These are phyloP conservation scores for Daedaleopsis nitida DNA, from an alignment of 768 basidiomycete species.

Conservation along the genomic window DNA sequence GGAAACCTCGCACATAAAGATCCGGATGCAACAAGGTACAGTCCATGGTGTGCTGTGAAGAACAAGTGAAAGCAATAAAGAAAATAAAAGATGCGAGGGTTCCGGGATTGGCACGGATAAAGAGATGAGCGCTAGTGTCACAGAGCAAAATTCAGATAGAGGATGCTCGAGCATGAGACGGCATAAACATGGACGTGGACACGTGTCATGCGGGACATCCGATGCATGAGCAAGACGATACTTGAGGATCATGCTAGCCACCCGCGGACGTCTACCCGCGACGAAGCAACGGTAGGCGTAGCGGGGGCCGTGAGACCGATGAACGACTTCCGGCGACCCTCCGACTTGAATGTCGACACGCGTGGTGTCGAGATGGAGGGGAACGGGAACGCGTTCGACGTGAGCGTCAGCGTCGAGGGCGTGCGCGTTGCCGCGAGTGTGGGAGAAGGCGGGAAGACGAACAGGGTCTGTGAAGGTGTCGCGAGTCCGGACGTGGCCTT, in stretches of 20 bases:
- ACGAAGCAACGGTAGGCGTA: slow-evolving; percentile 80
- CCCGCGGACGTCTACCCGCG: slow-evolving; percentile 83
- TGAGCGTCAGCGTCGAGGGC: slow-evolving; percentile 82
- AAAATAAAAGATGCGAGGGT: slow-evolving; percentile 11
- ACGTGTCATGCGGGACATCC: slow-evolving; percentile 14
- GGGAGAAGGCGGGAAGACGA: slow-evolving; percentile 85
- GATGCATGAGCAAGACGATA: slow-evolving; percentile 36
- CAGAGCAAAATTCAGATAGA: not conserved
- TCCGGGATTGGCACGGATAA: slow-evolving; percentile 20
- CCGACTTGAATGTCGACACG: slow-evolving; percentile 64
- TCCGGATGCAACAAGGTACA: slow-evolving; percentile 2
- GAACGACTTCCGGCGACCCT: slow-evolving; percentile 72
- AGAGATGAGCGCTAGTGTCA: not conserved
- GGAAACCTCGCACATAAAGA: slow-evolving; percentile 22
- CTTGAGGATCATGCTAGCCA: slow-evolving; percentile 40
- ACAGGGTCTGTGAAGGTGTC: slow-evolving; percentile 80
- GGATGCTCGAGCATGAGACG: slow-evolving; percentile 5
- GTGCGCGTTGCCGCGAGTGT: slow-evolving; percentile 51
- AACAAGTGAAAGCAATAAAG: slow-evolving; percentile 10
- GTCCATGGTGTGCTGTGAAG: slow-evolving; percentile 3
- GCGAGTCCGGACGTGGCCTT: slow-evolving; percentile 28
- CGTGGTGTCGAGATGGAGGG: slow-evolving; percentile 66
- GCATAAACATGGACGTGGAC: slow-evolving; percentile 5
- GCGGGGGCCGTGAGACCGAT: slow-evolving; percentile 69
- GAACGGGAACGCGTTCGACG: slow-evolving; percentile 63